A percentile compares a stretch with the other conserved stretches of the same genome.
phyloP scores from a whole-genome alignment of 805 yeast species.

The Millerozyma acaciae region DNA sequence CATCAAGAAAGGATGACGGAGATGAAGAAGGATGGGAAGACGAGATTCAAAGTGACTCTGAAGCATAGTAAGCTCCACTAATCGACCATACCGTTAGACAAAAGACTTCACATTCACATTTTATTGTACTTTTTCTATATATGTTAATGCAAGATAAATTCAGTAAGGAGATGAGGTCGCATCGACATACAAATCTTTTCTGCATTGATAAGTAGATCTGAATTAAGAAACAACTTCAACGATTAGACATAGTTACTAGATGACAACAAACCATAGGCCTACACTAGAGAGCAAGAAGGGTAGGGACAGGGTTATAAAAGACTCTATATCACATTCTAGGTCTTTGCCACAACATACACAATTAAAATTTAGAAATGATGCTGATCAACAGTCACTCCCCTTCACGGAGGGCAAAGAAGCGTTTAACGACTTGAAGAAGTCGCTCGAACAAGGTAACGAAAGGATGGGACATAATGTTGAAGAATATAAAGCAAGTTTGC shows the following conservation, averaged over 20 bases:
- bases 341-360: slow-evolving; percentile 27
- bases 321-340: slow-evolving; percentile 35
- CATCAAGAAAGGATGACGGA: slow-evolving; percentile 26
- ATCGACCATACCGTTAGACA: no score
- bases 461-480: slow-evolving; percentile 2
- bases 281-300: slow-evolving; percentile 41
- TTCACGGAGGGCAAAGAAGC: slow-evolving; percentile 15
- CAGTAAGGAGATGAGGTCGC: no score
- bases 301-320: slow-evolving; percentile 23
- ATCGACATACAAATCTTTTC: no score
- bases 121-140: not conserved
- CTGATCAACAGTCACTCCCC: slow-evolving; percentile 12
- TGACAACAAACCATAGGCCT: slow-evolving; percentile 44
- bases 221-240: slow-evolving; percentile 1
- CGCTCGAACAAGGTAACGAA: slow-evolving; percentile 5
- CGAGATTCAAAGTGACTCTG: slow-evolving; percentile 41
- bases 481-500: slow-evolving; percentile 1
- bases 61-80: slow-evolving; percentile 3
- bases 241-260: slow-evolving; percentile 6
- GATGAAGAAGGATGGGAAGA: slow-evolving; percentile 52
- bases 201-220: no score
- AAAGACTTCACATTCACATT: no score
- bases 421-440: slow-evolving; percentile 21
- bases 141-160: not conserved
- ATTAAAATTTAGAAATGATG: slow-evolving; percentile 31